Base-by-base conservation (phyloP, 768 basidiomycete genomes). In the Lactifluus subvellereus region DNA sequence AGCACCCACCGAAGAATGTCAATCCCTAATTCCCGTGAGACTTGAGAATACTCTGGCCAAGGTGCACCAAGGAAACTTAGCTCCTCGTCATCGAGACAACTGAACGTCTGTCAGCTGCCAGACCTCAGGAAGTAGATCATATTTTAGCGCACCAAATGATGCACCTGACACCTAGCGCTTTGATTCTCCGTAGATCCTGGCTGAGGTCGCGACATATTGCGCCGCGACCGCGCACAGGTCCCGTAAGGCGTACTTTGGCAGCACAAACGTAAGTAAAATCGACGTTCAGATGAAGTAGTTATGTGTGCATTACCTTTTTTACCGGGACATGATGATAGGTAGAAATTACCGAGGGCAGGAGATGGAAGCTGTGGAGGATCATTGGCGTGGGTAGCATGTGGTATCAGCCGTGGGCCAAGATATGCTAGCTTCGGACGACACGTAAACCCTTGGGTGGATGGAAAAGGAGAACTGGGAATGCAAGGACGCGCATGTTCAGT, bases 301-400 rank as follows among this genome's bases (percentile, higher is more conserved):
- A 54, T 49, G 54, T 37, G 8, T 11, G 35, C 43, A 54, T 10
- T 35, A 87, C 88, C 87, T 80, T 97, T 94, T 75, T 98, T 98
- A 4, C 95, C 95, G 2, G 95, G 95, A 76, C 96, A 98, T 6
- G 91, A 94, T 6, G 90, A 93, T 37, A 98, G 74, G 55, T 88
- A 81, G 22, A 98, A 75, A 72, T 98, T 98, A n/a, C 95, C 95
- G 9, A 96, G 74, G 13, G 54, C 53, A 54, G 63, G 68, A 40
- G 57, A 65, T 11, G 61, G 32, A 35, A 43, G 58, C 4, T 59
- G 57, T 42, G 53, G 20, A 6, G 54, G 37, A 47, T 45, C 42
- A 6, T 37, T 56, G 4, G 59, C 10, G 6, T 13, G 47, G 7
- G 33, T 40, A 4, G 45, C 50, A 9, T 30, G 50, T 3, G 59